phyloP scores from a whole-genome alignment of 306 rosid genomes.

The Rubus parviflorus region DNA sequence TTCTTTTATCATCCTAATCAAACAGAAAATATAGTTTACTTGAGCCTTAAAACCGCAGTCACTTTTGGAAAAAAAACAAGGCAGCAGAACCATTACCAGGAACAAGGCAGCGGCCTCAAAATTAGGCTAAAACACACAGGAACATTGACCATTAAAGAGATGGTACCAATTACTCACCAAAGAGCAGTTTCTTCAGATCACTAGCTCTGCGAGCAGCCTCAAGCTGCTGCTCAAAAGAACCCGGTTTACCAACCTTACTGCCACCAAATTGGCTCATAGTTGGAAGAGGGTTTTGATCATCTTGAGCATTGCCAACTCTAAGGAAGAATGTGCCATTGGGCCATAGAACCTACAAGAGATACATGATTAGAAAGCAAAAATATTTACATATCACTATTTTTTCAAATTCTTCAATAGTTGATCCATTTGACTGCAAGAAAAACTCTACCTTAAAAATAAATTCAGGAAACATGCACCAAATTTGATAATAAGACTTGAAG shows the following conservation, averaged over 20 bases:
- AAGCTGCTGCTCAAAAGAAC: constrained; percentile 80
- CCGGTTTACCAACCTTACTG: constrained; percentile 43
- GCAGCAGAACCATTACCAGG: not conserved
- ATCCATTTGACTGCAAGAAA: not conserved
- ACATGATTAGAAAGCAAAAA: constrained; percentile 19
- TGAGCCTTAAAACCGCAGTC: not conserved
- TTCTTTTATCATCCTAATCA: not conserved
- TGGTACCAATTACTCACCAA: constrained; percentile 58
- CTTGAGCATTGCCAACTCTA: constrained; percentile 41
- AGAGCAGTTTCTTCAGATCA: constrained; percentile 76
- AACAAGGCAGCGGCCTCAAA: not conserved
- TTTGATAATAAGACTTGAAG: not conserved
- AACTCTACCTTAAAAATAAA: no score
- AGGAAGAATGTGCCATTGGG: constrained; percentile 81
- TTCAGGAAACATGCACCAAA: not conserved
- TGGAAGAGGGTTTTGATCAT: constrained; percentile 35
- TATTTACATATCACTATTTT: constrained; percentile 19
- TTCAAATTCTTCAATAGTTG: not conserved
- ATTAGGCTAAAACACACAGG: not conserved
- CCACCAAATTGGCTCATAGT: constrained; percentile 41
- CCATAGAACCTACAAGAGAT: constrained; percentile 74
- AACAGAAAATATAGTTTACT: not conserved
- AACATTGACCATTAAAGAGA: constrained; percentile 6
- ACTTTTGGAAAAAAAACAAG: not conserved
- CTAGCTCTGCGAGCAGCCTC: constrained; percentile 98